Evolutionary conservation across 176 grass and related monocot species (phyloP), one percentile per base, ranked within the genome.

Genomic region (Musa acuminata): DNA sequence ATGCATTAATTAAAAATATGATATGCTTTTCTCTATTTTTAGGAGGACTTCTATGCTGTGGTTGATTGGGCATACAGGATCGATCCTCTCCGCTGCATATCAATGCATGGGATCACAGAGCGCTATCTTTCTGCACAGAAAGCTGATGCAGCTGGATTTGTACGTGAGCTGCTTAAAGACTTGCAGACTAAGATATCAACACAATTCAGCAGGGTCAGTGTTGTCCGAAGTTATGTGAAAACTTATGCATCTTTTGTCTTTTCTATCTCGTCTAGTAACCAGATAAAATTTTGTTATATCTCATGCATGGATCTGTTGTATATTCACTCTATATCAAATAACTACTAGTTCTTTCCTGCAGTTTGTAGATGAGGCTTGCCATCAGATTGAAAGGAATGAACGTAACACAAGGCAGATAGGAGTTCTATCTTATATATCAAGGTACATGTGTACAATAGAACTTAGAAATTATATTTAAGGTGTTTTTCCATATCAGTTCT

Each of bases 91-190:
- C 84, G 88, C 49, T 99, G 95, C 76, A 99, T 99, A 81, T 99
- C 95, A 48, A 99, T 99, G 95, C 87, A 99, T 85, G 95, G 95
- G 16, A 85, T 94, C 69, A 99, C 95, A 71, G 95, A 99, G 71
- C 90, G 88, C 53, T 99, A 99, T 81, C 88, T 99, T 77, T 99
- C 95, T 80, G 91, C 90, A 69, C 95, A 99, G 83, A 99, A 99
- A 99, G 88, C 91, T 73, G 95, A 99, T 86, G 90, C 95, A 72
- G 90, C 95, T 65, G 86, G 95, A 79, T 99, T 99, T 77, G 95
- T 99, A 53, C 87, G 88, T 16, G 90, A 94, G 78, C 67, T 99
- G 49, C 90, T 99, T 63, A 83, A 99, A 84, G 95, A 99, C 77
- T 84, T 99, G 82, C 82, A 93, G 75, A 87, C 86, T 52, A 94